These are phyloP conservation scores for Mycena latifolia DNA, from an alignment of 768 basidiomycete genomes.

Conservation along the genomic window DNA sequence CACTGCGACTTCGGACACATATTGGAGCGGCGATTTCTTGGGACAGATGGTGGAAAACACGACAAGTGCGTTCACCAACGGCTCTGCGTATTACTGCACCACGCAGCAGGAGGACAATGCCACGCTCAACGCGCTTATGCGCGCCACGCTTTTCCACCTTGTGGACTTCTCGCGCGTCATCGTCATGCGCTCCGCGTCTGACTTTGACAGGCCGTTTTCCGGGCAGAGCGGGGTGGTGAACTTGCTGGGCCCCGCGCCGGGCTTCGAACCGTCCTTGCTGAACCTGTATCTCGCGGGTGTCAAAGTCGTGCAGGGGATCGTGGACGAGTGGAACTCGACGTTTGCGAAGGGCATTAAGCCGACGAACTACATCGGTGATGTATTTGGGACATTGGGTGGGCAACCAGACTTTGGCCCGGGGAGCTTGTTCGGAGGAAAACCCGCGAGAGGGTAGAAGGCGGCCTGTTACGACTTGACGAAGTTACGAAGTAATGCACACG, in stretches of 20 bases:
- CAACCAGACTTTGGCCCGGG: constrained; percentile 42
- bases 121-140: constrained; percentile 50
- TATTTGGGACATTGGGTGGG: constrained; percentile 44
- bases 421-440: neutral
- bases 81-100: constrained; percentile 46
- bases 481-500: neutral
- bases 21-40: constrained; percentile 51
- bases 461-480: constrained; percentile 26
- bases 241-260: constrained; percentile 46
- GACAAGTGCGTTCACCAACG: constrained; percentile 50
- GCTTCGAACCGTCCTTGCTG: constrained; percentile 46
- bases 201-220: constrained; percentile 46
- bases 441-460: constrained; percentile 24
- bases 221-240: constrained; percentile 40
- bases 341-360: constrained; percentile 49
- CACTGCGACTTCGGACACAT: constrained; percentile 52
- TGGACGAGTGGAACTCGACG: constrained; percentile 47
- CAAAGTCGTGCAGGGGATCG: constrained; percentile 51
- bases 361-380: constrained; percentile 44
- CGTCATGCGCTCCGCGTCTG: constrained; percentile 52
- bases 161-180: constrained; percentile 53
- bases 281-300: constrained; percentile 55
- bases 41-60: constrained; percentile 52
- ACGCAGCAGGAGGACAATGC: constrained; percentile 58
- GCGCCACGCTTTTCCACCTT: constrained; percentile 41